These are phyloP conservation scores for Cyberlindnera misumaiensis DNA, from an alignment of 805 yeast genomes.

Conservation along the genomic window DNA sequence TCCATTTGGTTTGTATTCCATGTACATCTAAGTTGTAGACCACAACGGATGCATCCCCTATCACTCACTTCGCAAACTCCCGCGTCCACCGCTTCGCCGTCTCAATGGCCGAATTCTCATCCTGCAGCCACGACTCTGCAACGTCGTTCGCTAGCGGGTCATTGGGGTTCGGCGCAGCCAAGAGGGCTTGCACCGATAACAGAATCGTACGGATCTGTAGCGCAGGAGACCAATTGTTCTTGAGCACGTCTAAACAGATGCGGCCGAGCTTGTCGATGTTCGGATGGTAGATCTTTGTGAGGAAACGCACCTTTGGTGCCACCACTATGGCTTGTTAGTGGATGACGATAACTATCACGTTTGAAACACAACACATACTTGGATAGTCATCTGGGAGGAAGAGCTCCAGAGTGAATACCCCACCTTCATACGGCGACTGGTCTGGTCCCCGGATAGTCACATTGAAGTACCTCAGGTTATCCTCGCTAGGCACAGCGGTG, in stretches of 20 bases:
- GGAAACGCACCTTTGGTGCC: constrained; percentile 91
- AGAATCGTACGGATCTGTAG: constrained; percentile 89
- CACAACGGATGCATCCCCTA: no score
- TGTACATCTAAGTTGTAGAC: no score
- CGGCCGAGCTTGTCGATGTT: constrained; percentile 94
- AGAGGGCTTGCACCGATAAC: constrained; percentile 83
- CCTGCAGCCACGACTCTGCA: constrained; percentile 91
- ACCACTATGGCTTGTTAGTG: constrained; percentile 44
- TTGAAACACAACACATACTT: no score
- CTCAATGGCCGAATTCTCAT: constrained; percentile 71
- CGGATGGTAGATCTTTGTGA: constrained; percentile 93
- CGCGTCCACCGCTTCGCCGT: constrained; percentile 56
- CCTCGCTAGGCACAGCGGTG: constrained; percentile 88
- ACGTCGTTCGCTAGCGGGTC: constrained; percentile 98
- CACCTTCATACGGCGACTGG: constrained; percentile 88
- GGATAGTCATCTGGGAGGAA: constrained; percentile 96
- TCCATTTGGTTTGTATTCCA: no score
- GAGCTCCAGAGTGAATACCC: constrained; percentile 72
- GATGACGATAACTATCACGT: no score
- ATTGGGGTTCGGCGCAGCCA: constrained; percentile 96
- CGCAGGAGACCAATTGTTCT: constrained; percentile 97
- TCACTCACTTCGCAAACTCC: constrained; percentile 1
- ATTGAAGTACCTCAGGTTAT: constrained; percentile 85
- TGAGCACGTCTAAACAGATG: constrained; percentile 90
- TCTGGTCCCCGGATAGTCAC: constrained; percentile 90